Base-by-base conservation (phyloP, 345 rosid species). In the Pistacia vera region DNA sequence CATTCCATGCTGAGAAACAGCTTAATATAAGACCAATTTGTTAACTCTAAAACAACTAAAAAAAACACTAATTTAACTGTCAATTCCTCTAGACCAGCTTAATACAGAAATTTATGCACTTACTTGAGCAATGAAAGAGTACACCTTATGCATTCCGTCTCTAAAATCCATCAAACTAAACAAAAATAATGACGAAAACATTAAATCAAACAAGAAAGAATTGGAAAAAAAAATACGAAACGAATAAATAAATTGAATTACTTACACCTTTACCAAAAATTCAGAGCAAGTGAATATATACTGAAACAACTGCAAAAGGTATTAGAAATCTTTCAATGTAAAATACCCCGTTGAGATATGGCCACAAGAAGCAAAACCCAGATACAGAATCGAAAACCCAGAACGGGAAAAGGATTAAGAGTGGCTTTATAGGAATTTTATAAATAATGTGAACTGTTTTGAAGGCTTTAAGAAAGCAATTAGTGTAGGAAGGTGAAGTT, bases 101-200 rank as follows among this genome's bases (percentile, higher is more conserved):
- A n/a, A 60, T 56, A 54, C 17, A 65, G 13, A 70, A 69, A 16
- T 30, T 33, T 59, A 70, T 20, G 17, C 17, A 73, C 69, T 51
- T 59, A 81, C 90, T 57, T 60, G 71, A 63, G 56, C 36, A 70
- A 65, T 35, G 74, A 68, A 36, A n/a, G 2, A 4, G 61, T 12
- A 55, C 57, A 73, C 20, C 73, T 25, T 66, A 72, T 62, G 77
- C 60, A 14, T 65, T 79, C 41, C 75, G 70, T 36, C 52, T 22
- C 61, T 64, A 56, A 69, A 70, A 75, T 84, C 86, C 86, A 82
- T 86, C 51, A 69, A 17, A 71, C 82, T 75, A 30, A 35, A 62
- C 64, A 78, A 38, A 30, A 28, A 72, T 4, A 51, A 63, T 70
- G 11, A 17, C 20, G 63, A 67, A 46, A 61, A 2, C 18, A 48